Evolutionary conservation across 1,284 basidiomycete species (phyloP).

Genomic region (Pseudozyma sp.): DNA sequence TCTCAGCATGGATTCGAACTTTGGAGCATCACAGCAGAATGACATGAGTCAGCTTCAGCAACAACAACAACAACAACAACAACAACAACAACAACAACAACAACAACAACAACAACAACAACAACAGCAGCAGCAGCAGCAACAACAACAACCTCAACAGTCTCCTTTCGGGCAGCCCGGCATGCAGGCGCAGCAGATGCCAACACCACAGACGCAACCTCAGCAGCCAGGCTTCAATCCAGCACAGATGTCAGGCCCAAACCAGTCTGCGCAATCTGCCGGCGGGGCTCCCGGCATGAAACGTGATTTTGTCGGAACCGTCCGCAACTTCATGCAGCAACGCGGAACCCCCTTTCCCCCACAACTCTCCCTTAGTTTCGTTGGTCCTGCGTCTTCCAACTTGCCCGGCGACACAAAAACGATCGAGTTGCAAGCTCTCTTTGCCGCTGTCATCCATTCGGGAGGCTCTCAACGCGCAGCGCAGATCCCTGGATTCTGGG

Average conservation of each 20-base stretch:
- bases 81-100: constrained; percentile 26
- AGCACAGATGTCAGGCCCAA: constrained; percentile 25
- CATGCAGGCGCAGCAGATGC: constrained; percentile 37
- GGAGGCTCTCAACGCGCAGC: constrained; percentile 58
- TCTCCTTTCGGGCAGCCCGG: constrained; percentile 15
- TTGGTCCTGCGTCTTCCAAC: constrained; percentile 53
- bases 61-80: constrained; percentile 21
- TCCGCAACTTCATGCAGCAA: constrained; percentile 60
- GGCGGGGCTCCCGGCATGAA: constrained; percentile 23
- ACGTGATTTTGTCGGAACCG: constrained; percentile 57
- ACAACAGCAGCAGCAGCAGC: constrained; percentile 21
- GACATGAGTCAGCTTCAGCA: constrained; percentile 20
- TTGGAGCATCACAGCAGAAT: constrained; percentile 16
- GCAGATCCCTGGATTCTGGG: constrained; percentile 59
- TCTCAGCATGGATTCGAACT: constrained; percentile 26
- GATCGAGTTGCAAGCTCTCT: constrained; percentile 57
- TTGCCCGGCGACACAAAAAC: constrained; percentile 55
- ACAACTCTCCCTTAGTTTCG: constrained; percentile 50
- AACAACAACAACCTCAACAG: constrained; percentile 26
- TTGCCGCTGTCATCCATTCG: constrained; percentile 54
- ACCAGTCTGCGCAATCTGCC: constrained; percentile 18
- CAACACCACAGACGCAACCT: constrained; percentile 23
- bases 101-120: constrained; percentile 13
- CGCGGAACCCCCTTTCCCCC: constrained; percentile 55
- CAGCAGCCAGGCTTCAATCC: constrained; percentile 35